phyloP scores from a whole-genome alignment of 2,329 filamentous ascomycete genomes.

The Aphanoascus verrucosus region DNA sequence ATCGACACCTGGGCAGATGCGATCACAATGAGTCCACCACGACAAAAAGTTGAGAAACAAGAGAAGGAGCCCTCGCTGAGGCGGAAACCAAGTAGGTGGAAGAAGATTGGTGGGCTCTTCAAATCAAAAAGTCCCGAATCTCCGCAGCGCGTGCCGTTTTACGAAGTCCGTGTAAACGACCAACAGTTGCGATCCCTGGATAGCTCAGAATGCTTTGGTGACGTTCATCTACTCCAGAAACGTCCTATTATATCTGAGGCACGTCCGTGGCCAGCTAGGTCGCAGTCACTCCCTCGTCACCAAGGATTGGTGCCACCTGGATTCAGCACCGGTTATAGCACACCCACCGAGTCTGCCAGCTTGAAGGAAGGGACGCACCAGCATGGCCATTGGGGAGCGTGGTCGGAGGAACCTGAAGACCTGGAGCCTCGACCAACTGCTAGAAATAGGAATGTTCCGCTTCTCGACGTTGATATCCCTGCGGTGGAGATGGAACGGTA shows the following conservation, averaged over 20 bases:
- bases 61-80: conserved; percentile 15
- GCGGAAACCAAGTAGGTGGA: conserved; percentile 38
- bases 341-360: background rate
- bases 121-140: conserved; percentile 24
- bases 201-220: conserved; percentile 2
- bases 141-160: conserved; percentile 21
- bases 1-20: conserved; percentile 1
- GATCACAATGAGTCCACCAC: background rate
- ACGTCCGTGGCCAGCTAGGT: conserved; percentile 3
- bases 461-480: conserved; percentile 71
- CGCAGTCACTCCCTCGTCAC: conserved; percentile 8
- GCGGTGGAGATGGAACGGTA: conserved; percentile 74
- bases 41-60: background rate
- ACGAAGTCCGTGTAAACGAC: conserved; percentile 22
- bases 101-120: conserved; percentile 37
- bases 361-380: background rate
- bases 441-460: conserved; percentile 20
- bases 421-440: conserved; percentile 8
- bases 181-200: conserved; percentile 15
- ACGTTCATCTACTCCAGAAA: conserved; percentile 1
- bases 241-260: background rate
- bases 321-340: background rate
- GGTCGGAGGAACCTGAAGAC: conserved; percentile 6
- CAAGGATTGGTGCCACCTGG: background rate
- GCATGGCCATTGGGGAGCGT: conserved; percentile 6